Percentiles rank a stretch among this genome's conserved stretches.
These are phyloP conservation scores for Osmanthus fragrans DNA, from an alignment of 257 asterid species.

Conservation along the genomic window DNA sequence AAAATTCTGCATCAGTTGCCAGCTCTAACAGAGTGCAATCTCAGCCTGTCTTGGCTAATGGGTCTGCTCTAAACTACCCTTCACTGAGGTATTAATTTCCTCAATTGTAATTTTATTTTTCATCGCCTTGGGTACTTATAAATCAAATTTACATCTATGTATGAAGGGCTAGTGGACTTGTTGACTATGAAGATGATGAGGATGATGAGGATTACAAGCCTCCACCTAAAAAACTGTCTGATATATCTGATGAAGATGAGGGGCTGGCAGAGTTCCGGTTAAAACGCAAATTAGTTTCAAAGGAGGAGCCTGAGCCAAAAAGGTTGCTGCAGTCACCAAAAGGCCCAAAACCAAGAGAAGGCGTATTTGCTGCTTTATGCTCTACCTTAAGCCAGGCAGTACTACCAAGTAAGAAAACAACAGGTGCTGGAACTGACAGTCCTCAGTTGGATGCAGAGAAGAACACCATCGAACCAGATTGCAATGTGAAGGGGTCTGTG, in stretches of 20 bases:
- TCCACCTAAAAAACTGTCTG: slow-evolving; percentile 63
- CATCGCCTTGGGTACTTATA: slow-evolving; percentile 3
- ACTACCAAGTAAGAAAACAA: slow-evolving; percentile 57
- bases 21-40: slow-evolving; percentile 43
- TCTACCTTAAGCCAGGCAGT: slow-evolving; percentile 59
- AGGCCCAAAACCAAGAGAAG: slow-evolving; percentile 65
- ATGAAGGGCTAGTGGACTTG: slow-evolving; percentile 86
- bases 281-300: slow-evolving; percentile 69
- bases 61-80: slow-evolving; percentile 48
- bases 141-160: slow-evolving; percentile 14
- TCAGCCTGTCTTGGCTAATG: slow-evolving; percentile 55
- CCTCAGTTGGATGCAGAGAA: slow-evolving; percentile 33
- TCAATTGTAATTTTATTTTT: slow-evolving; percentile 2
- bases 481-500: slow-evolving; percentile 33
- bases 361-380: slow-evolving; percentile 77
- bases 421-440: slow-evolving; percentile 27
- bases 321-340: slow-evolving; percentile 59
- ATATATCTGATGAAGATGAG: slow-evolving; percentile 57
- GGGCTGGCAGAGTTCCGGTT: slow-evolving; percentile 52
- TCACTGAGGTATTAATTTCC: slow-evolving; percentile 50
- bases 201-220: slow-evolving; percentile 94
- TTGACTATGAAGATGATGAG: slow-evolving; percentile 95
- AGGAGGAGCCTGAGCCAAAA: slow-evolving; percentile 70
- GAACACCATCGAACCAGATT: slow-evolving; percentile 28
- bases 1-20: slow-evolving; percentile 85